Percentiles rank a stretch among this genome's conserved stretches.
Evolutionary conservation across 129 eudicot genomes (phyloP).

Genomic region (Flaveria robusta): DNA sequence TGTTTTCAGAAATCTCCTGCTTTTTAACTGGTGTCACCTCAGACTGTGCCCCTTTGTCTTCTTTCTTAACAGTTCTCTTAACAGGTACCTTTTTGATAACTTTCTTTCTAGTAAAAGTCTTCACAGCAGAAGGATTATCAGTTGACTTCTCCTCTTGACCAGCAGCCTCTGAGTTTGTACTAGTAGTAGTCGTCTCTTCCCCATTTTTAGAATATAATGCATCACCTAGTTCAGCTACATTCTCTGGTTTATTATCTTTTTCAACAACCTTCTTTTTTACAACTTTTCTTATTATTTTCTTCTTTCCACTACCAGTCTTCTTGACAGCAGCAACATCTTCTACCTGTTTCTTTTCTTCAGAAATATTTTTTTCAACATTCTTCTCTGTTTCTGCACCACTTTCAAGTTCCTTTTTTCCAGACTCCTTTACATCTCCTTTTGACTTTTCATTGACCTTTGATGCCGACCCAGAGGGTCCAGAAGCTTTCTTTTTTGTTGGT

Average conservation of each 20-base stretch:
- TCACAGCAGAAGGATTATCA: slow-evolving; percentile 41
- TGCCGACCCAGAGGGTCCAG: slow-evolving; percentile 34
- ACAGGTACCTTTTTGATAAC: slow-evolving; percentile 55
- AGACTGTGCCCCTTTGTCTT: slow-evolving; percentile 21
- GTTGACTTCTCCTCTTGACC: slow-evolving; percentile 50
- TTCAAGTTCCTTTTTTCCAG: slow-evolving; percentile 47
- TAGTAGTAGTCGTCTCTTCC: slow-evolving; percentile 31
- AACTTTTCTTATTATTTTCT: slow-evolving; percentile 71
- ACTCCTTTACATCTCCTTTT: slow-evolving; percentile 41
- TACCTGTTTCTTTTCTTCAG: slow-evolving; percentile 38
- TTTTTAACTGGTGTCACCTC: slow-evolving; percentile 48
- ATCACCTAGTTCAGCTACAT: slow-evolving; percentile 37
- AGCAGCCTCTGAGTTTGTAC: slow-evolving; percentile 35
- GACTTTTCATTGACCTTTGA: slow-evolving; percentile 37
- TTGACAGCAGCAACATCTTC: slow-evolving; percentile 39
- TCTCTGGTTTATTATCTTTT: slow-evolving; percentile 47
- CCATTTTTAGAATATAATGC: slow-evolving; percentile 34
- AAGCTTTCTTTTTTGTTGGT: slow-evolving; percentile 51
- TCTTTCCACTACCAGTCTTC: slow-evolving; percentile 58
- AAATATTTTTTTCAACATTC: slow-evolving; percentile 41
- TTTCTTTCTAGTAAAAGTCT: slow-evolving; percentile 60
- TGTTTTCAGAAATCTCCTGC: slow-evolving; percentile 47
- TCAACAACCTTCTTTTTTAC: slow-evolving; percentile 64
- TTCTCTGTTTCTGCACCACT: slow-evolving; percentile 38
- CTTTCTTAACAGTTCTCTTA: slow-evolving; percentile 35